phyloP scores from a whole-genome alignment of 116 monocot species.

The Iris pallida region DNA sequence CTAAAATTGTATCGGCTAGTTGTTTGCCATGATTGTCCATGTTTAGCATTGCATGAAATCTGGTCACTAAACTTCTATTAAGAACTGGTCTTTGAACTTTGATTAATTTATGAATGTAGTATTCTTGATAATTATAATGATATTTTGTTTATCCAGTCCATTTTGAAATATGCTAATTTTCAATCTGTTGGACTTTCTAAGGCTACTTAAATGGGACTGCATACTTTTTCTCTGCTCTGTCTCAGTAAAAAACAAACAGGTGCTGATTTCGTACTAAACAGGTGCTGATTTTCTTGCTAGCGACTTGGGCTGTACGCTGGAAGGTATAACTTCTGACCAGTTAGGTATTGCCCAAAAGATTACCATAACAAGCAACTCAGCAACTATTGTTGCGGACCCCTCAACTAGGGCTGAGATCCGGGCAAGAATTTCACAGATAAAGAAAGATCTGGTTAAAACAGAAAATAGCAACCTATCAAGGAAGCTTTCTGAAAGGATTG shows the following conservation, averaged over 20 bases:
- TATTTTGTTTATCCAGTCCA: too few relatives aligned
- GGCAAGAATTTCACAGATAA: slow-evolving; percentile 89
- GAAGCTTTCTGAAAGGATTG: slow-evolving; percentile 84
- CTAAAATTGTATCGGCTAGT: too few relatives aligned
- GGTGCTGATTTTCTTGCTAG: slow-evolving; percentile 93
- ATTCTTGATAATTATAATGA: too few relatives aligned
- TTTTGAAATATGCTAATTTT: neutral
- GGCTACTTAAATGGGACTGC: neutral
- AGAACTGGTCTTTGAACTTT: too few relatives aligned
- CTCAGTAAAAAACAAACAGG: neutral
- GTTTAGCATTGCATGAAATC: too few relatives aligned
- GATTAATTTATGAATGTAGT: too few relatives aligned
- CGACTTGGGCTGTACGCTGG: slow-evolving; percentile 73
- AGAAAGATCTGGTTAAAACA: slow-evolving; percentile 73
- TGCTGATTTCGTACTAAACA: slow-evolving; percentile 16
- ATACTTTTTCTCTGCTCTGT: slow-evolving; percentile 1
- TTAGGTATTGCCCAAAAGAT: slow-evolving; percentile 84
- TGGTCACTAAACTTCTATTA: too few relatives aligned
- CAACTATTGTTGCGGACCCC: slow-evolving; percentile 86
- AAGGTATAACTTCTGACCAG: slow-evolving; percentile 78
- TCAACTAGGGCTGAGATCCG: slow-evolving; percentile 78
- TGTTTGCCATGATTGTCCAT: too few relatives aligned
- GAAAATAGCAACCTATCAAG: slow-evolving; percentile 54
- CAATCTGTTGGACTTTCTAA: neutral
- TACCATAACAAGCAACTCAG: slow-evolving; percentile 73